Evolutionary conservation across 345 rosid species (phyloP).

Genomic region (Melaleuca alternifolia): DNA sequence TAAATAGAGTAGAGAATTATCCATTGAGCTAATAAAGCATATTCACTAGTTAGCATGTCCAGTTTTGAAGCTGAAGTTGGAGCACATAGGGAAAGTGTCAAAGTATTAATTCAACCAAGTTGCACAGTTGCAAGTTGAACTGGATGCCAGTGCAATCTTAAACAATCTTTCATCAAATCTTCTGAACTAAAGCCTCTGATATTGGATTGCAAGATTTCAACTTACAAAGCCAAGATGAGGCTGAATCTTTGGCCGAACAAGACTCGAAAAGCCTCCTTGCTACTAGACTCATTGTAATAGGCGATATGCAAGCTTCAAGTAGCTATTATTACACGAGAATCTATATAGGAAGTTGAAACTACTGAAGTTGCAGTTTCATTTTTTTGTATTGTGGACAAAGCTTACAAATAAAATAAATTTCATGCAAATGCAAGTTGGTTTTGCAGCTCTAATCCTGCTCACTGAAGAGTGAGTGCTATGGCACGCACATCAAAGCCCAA

Average conservation of each 20-base stretch:
- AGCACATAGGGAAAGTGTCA: background rate
- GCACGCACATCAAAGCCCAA: background rate
- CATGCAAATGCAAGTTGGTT: background rate
- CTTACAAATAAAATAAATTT: background rate
- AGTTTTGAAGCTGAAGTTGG: background rate
- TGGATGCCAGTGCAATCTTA: background rate
- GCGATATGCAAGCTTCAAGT: background rate
- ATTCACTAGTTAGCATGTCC: background rate
- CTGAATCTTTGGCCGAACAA: background rate
- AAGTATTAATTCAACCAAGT: background rate
- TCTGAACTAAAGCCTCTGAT: background rate
- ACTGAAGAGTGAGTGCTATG: background rate
- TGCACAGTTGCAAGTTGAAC: background rate
- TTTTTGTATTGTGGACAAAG: background rate
- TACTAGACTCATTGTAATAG: background rate
- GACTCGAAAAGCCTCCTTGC: background rate
- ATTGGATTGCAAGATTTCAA: background rate
- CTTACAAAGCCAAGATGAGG: background rate
- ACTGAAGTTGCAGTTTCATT: background rate
- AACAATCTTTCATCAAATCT: background rate
- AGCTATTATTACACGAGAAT: background rate
- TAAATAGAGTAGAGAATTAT: background rate
- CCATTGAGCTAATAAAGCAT: background rate
- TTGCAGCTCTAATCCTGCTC: background rate
- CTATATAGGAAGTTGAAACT: background rate